Evolutionary conservation across 2,329 filamentous ascomycete genomes (phyloP).

Genomic region (Scleromitrula shiraiana): DNA sequence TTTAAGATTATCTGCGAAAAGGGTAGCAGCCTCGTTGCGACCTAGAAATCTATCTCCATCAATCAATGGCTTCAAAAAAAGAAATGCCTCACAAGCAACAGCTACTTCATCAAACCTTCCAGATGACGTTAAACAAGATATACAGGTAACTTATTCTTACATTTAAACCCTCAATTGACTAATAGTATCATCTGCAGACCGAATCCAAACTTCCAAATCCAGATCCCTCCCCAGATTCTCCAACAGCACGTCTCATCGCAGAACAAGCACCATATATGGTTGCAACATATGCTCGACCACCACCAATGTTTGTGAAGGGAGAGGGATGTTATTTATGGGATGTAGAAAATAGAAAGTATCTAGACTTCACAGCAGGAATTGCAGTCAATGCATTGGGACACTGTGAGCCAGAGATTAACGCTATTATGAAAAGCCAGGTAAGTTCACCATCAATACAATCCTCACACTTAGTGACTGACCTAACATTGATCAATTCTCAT

Average conservation of each 20-base stretch:
- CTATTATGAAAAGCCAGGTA: constrained; percentile 72
- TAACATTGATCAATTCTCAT: not conserved
- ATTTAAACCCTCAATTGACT: constrained; percentile 6
- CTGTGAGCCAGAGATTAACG: constrained; percentile 69
- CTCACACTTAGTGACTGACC: not conserved
- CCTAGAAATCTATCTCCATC: constrained; percentile 18
- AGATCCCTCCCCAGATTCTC: constrained; percentile 66
- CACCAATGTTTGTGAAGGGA: constrained; percentile 83
- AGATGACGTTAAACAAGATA: constrained; percentile 29
- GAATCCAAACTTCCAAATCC: constrained; percentile 50
- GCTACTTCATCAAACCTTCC: constrained; percentile 32
- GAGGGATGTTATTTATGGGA: constrained; percentile 87
- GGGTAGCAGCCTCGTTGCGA: constrained; percentile 22
- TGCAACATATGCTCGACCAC: constrained; percentile 83
- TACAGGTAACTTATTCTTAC: constrained; percentile 27
- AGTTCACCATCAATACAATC: constrained; percentile 9
- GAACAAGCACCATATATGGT: constrained; percentile 86
- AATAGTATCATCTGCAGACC: constrained; percentile 14
- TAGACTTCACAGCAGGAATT: constrained; percentile 94
- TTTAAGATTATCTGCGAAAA: constrained; percentile 26
- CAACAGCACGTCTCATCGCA: constrained; percentile 65
- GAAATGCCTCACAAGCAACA: constrained; percentile 29
- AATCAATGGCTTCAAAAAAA: constrained; percentile 20
- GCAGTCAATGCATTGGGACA: constrained; percentile 92
- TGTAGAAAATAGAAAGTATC: constrained; percentile 76